Conservation (phyloP, 192 early-diverging fungal genomes). For the Entophlyctis helioformis region DNA sequence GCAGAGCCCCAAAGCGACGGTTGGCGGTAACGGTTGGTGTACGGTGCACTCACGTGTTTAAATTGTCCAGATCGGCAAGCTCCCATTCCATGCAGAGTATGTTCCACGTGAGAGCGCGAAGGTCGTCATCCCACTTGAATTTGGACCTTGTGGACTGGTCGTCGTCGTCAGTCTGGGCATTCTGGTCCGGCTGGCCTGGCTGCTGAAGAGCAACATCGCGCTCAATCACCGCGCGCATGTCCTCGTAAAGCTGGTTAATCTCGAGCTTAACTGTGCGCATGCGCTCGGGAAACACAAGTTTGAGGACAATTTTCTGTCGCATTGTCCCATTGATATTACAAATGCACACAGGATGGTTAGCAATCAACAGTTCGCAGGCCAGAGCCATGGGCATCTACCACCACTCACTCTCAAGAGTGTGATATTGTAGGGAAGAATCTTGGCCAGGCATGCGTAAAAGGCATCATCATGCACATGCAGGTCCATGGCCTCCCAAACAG, state of each 20-base stretch:
- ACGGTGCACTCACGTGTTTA: constrained; percentile 12
- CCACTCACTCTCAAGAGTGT: not conserved
- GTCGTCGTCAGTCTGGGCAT: not conserved
- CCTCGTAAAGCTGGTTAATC: constrained; percentile 6
- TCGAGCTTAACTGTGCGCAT: constrained; percentile 2
- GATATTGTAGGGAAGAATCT: constrained; percentile 8
- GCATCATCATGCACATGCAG: no score
- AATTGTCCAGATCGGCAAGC: constrained; percentile 22
- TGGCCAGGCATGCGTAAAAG: constrained; percentile 8
- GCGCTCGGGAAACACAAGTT: constrained; percentile 5
- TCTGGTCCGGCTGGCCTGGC: not conserved
- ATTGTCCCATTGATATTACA: not conserved
- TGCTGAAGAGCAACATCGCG: not conserved
- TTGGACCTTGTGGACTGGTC: not conserved
- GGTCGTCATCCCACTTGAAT: constrained; percentile 7
- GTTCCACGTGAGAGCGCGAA: constrained; percentile 10
- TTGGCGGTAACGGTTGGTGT: not conserved
- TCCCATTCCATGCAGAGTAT: constrained; percentile 23
- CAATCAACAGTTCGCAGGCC: not conserved
- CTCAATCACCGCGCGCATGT: not conserved
- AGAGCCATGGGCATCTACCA: not conserved
- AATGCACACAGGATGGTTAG: not conserved
- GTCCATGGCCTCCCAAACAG: no score
- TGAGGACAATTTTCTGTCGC: constrained; percentile 4
- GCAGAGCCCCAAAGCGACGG: not conserved